Conservation (phyloP, 148 eudicot genomes). For the Persicaria maculosa region DNA sequence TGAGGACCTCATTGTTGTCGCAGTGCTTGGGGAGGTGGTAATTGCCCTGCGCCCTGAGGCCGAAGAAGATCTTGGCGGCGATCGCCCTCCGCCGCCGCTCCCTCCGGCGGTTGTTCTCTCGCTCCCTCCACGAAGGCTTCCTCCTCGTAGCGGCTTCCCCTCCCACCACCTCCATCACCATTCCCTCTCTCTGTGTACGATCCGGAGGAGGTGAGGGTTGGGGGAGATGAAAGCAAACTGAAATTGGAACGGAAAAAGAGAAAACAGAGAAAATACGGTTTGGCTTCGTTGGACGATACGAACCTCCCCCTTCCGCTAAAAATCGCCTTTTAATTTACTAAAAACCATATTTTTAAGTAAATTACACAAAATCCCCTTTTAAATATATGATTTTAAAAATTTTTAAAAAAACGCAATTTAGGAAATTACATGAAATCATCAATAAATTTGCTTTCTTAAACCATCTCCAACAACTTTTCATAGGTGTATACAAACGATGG, state of each 20-base stretch:
- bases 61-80: constrained; percentile 78
- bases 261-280: background rate
- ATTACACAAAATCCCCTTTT: no score
- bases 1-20: constrained; percentile 85
- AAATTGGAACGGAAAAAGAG: background rate
- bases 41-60: constrained; percentile 76
- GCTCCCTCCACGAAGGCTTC: constrained; percentile 94
- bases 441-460: no score
- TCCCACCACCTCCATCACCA: constrained; percentile 23
- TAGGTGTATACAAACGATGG: no score
- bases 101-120: constrained; percentile 85
- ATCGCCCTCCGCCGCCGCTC: constrained; percentile 82
- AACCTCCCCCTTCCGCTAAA: background rate
- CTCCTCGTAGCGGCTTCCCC: constrained; percentile 35
- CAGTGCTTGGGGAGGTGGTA: constrained; percentile 84
- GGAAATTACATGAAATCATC: no score
- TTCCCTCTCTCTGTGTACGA: constrained; percentile 14
- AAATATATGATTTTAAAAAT: no score
- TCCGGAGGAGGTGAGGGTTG: background rate
- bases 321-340: background rate
- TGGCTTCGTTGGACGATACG: background rate
- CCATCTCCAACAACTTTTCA: no score
- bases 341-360: no score
- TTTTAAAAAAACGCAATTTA: no score
- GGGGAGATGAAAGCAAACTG: background rate